Evolutionary conservation across 306 rosid species (phyloP), one percentile per base, ranked within the genome.

Genomic region (Vicia faba): DNA sequence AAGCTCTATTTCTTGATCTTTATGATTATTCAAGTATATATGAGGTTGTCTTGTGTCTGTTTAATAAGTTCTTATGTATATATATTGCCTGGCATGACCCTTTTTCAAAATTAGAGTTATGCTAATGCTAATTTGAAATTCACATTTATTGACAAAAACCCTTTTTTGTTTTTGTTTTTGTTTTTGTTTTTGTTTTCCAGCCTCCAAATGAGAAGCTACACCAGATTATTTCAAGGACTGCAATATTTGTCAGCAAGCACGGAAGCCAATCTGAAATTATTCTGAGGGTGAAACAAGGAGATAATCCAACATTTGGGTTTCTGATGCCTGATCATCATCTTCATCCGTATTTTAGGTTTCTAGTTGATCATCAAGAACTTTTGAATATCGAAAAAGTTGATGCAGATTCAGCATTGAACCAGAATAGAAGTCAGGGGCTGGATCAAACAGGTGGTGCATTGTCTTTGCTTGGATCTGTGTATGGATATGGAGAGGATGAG

Each of bases 271-370:
- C 97, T 12, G 97, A 91, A 79, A 88, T 91, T 66, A 78, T 91
- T 76, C 77, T 91, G 84, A 84, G 97, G 81, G 97, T 91, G 75
- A 91, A 88, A 75, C 97, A 88, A 46, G 97, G 97, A 73, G 92
- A 88, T 80, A 91, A 88, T 79, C 96, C 97, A 51, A 75, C 80
- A 44, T 88, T 91, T 81, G 97, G 97, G 67, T 91, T 91, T 79
- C 84, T 91, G 86, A 88, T 91, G 91, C 97, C 92, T 14, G 81
- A 84, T 77, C 95, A 91, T 78, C 80, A 61, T 72, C 91, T 86
- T 65, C 92, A 91, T 84, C 75, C 83, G 1, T 91, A 91, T 84
- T 91, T 88, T 63, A 88, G 89, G 77, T 88, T 73, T 81, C 92
- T 91, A 60, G 83, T 88, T 39, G 85, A 84, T 63, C 90, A 91